Evolutionary conservation across 1,284 basidiomycete species (phyloP).

Genomic region (Hortiboletus rubellus): DNA sequence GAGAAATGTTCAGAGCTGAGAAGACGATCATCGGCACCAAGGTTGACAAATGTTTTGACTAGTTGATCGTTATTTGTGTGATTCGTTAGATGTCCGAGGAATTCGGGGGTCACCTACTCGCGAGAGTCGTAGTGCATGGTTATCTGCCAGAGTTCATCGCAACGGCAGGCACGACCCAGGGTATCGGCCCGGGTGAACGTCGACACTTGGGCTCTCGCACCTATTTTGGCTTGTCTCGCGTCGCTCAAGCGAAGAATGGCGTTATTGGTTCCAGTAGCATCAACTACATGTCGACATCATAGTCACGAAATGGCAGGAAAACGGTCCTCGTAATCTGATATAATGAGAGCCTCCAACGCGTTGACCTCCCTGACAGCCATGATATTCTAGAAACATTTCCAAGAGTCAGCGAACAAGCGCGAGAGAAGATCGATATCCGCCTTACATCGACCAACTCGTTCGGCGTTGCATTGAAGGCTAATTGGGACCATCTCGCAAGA

Average conservation of each 20-base stretch:
- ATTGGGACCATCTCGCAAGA: constrained; percentile 72
- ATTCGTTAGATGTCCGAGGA: too few relatives aligned
- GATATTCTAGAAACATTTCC: constrained; percentile 34
- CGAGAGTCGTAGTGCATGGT: too few relatives aligned
- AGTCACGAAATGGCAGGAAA: constrained; percentile 29
- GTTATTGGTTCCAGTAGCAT: neutral
- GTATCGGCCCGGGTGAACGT: too few relatives aligned
- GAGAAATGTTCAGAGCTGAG: too few relatives aligned
- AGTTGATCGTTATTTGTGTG: too few relatives aligned
- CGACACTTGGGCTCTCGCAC: too few relatives aligned
- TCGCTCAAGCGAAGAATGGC: neutral
- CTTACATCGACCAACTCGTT: constrained; percentile 85
- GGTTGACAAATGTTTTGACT: too few relatives aligned
- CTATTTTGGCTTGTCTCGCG: neutral
- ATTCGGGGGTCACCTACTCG: too few relatives aligned
- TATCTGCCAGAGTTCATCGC: too few relatives aligned
- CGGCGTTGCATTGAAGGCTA: constrained; percentile 69
- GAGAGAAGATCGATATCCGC: constrained; percentile 6
- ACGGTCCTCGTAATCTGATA: constrained; percentile 42
- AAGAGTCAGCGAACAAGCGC: neutral
- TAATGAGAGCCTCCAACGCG: constrained; percentile 50
- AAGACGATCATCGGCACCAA: too few relatives aligned
- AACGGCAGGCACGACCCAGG: too few relatives aligned
- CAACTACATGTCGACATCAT: neutral
- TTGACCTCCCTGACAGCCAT: constrained; percentile 46